Percentiles rank a stretch among this genome's conserved stretches.
Evolutionary conservation across 2,329 filamentous ascomycete genomes (phyloP).

Genomic region (Passalora sequoiae): DNA sequence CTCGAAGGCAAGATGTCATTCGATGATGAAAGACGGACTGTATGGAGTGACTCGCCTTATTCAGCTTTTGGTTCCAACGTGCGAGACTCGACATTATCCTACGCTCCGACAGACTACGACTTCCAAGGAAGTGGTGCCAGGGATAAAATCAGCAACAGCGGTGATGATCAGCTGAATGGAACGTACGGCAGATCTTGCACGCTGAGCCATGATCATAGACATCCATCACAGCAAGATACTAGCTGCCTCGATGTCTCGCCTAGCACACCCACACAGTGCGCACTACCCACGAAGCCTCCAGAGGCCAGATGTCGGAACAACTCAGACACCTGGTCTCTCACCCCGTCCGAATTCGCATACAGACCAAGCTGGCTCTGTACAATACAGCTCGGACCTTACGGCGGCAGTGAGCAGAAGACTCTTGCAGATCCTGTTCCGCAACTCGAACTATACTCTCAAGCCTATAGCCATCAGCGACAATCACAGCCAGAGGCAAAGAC

Average conservation of each 20-base stretch:
- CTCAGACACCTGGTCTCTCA: not conserved
- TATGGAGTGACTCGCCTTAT: not conserved
- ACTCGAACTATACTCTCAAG: too few relatives aligned
- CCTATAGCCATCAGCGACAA: too few relatives aligned
- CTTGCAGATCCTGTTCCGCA: too few relatives aligned
- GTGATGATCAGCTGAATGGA: not conserved
- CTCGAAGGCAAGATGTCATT: not conserved
- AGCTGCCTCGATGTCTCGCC: not conserved
- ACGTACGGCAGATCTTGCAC: not conserved
- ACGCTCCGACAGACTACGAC: too few relatives aligned
- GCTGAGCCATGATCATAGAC: too few relatives aligned
- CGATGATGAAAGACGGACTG: not conserved
- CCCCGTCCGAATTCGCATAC: not conserved
- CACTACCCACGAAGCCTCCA: not conserved
- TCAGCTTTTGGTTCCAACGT: not conserved
- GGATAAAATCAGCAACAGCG: not conserved
- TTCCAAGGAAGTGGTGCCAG: not conserved
- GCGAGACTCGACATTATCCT: too few relatives aligned
- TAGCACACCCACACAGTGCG: not conserved
- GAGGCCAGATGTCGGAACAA: not conserved
- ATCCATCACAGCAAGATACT: too few relatives aligned
- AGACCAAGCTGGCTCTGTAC: not conserved
- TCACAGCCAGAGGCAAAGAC: too few relatives aligned
- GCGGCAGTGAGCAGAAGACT: too few relatives aligned
- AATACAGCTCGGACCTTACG: not conserved